Evolutionary conservation across 352 stramenopile genomes (phyloP), one percentile per base, ranked within the genome.

Genomic region (Pythium coloratum): DNA sequence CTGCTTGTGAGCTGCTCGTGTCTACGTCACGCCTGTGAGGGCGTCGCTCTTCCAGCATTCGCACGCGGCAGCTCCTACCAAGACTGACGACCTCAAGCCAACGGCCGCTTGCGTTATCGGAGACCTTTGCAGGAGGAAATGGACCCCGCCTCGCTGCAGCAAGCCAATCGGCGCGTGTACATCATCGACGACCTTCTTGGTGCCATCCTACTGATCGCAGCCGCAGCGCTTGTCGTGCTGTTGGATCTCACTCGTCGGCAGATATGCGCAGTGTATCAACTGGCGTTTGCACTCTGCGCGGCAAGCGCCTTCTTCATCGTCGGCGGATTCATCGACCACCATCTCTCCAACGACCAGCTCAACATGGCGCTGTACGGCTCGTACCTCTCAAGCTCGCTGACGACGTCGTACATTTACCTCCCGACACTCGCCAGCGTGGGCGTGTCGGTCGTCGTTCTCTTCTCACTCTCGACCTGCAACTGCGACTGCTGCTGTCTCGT

Each of bases 111-210:
- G 28, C 14, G 7, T 36, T 36, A 40, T 40, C 50, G 32, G 50
- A 34, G 50, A 57, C 32, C 61, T 50, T 34, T 2, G 12, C 20
- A 51, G 28, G 20, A 68, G 18, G n/a, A 6, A 0, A 67, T 55
- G 54, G 69, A 51, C 33, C 50, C 53, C 20, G 36, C 67, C 32
- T 69, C 78, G 16, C 61, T 57, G 36, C 40, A 69, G 10, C 63
- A 72, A 20, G 38, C 55, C 18, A 75, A 72, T 50, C 73, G 81
- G 12, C 79, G 76, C 44, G 83, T 91, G 14, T 76, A 84, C 67
- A 84, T 91, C 68, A 89, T 94, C 42, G 76, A 94, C 57, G 84
- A 94, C 54, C 64, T 94, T 28, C 73, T 94, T 28, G 84, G 84
- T 6, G 76, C 76, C 3, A 73, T 94, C 30, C 63, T 92, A 10